Conservation (phyloP, 176 grass and related monocot genomes). For the Tillandsia leiboldiana region DNA sequence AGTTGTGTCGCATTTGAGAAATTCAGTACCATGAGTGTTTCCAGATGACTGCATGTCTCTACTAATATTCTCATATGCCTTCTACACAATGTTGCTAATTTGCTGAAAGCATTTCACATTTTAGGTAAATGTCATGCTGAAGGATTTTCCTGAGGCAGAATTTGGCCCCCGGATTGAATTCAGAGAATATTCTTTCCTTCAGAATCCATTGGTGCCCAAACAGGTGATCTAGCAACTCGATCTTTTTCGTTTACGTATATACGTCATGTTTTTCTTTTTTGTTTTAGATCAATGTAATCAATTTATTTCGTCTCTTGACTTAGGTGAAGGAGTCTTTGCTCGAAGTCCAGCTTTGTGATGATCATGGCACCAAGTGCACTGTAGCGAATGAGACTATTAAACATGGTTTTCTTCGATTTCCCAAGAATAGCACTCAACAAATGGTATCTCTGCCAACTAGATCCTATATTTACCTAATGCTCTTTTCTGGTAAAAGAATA, state of each 20-base stretch:
- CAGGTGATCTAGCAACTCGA: conserved; percentile 31
- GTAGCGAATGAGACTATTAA: conserved; percentile 33
- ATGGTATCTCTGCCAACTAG: conserved; percentile 32
- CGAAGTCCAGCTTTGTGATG: conserved; percentile 60
- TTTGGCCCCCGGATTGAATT: conserved; percentile 75
- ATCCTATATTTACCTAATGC: no score
- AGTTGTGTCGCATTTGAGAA: no score
- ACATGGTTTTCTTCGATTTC: conserved; percentile 41
- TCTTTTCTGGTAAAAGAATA: no score
- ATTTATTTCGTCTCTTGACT: conserved; percentile 23
- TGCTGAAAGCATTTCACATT: conserved; percentile 17
- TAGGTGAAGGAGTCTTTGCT: conserved; percentile 79
- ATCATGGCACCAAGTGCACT: conserved; percentile 33
- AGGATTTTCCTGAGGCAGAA: conserved; percentile 58
- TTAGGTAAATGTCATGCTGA: conserved; percentile 90
- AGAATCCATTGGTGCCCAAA: conserved; percentile 76
- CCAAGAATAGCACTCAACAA: conserved; percentile 66
- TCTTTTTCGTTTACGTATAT: background rate
- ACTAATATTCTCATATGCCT: background rate
- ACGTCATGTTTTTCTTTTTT: background rate
- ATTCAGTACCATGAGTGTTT: no score
- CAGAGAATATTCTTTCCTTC: conserved; percentile 89
- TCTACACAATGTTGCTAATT: background rate
- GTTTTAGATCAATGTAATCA: conserved; percentile 6
- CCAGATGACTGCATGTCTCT: no score